phyloP scores from a whole-genome alignment of 257 asterid genomes.

The Forsythia suspensa region DNA sequence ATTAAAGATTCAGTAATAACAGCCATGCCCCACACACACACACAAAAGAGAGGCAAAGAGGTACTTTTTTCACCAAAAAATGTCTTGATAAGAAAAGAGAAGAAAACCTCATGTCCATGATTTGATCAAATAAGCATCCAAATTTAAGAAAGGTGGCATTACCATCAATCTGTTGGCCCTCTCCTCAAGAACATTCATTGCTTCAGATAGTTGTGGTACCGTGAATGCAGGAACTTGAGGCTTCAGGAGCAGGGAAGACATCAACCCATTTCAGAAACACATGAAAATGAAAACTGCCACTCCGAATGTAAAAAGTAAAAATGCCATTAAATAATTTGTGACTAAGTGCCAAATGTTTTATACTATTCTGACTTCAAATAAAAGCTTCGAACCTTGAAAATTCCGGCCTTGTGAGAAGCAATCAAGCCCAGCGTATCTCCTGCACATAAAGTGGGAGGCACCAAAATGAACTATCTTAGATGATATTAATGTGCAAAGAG shows the following conservation, averaged over 20 bases:
- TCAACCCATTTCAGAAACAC: constrained; percentile 51
- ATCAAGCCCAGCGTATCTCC: constrained; percentile 65
- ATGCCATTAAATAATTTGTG: constrained; percentile 26
- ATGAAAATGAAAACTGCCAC: constrained; percentile 39
- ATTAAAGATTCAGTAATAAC: background rate
- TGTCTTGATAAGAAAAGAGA: background rate
- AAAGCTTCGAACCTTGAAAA: constrained; percentile 61
- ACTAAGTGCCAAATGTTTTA: constrained; percentile 11
- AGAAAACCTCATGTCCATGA: background rate
- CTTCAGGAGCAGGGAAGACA: constrained; percentile 64
- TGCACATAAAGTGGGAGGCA: constrained; percentile 10
- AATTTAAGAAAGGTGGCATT: constrained; percentile 16
- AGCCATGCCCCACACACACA: background rate
- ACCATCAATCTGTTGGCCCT: constrained; percentile 66
- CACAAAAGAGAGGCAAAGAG: background rate
- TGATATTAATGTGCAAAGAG: background rate
- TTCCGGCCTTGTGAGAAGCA: constrained; percentile 96
- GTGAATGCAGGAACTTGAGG: constrained; percentile 85
- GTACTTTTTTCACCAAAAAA: background rate
- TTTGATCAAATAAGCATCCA: background rate
- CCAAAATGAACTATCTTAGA: background rate
- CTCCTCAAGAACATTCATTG: constrained; percentile 72
- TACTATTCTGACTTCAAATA: constrained; percentile 17
- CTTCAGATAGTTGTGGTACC: constrained; percentile 78
- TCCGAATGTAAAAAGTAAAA: constrained; percentile 28